Evolutionary conservation across 345 rosid species (phyloP).

Genomic region (Ceriops tagal): DNA sequence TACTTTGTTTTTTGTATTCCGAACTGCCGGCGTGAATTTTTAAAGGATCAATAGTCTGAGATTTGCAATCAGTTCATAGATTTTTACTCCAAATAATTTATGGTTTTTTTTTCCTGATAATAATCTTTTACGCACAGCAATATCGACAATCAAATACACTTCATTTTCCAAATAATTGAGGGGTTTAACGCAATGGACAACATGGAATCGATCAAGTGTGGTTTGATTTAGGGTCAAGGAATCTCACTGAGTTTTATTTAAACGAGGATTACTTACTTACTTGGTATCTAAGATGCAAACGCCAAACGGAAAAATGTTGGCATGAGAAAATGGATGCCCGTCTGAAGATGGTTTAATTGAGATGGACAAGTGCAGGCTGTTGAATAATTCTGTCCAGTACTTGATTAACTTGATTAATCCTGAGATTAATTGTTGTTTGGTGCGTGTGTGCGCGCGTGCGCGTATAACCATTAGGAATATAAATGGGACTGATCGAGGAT

Average conservation of each 20-base stretch:
- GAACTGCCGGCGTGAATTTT: conserved; percentile 33
- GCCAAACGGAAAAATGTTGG: conserved; percentile 10
- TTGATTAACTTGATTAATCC: neutral
- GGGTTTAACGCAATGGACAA: conserved; percentile 27
- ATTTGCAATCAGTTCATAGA: neutral
- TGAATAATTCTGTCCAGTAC: no score
- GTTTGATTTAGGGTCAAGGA: conserved; percentile 33
- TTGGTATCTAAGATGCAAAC: conserved; percentile 7
- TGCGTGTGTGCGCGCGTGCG: neutral
- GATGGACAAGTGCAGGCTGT: conserved; percentile 20
- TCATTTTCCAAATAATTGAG: neutral
- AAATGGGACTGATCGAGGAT: neutral
- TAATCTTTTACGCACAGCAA: no score
- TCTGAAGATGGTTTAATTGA: conserved; percentile 24
- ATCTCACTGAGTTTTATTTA: conserved; percentile 40
- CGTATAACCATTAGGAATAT: neutral
- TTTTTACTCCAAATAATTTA: no score
- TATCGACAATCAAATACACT: no score
- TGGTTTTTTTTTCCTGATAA: no score
- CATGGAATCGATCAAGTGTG: conserved; percentile 21
- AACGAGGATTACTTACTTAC: conserved; percentile 19
- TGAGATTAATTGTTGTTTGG: neutral
- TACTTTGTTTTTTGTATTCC: conserved; percentile 17
- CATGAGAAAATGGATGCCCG: conserved; percentile 2
- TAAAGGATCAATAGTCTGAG: conserved; percentile 22